Evolutionary conservation across 2,329 filamentous ascomycete genomes (phyloP).

Genomic region (Ustilaginoidea virens): DNA sequence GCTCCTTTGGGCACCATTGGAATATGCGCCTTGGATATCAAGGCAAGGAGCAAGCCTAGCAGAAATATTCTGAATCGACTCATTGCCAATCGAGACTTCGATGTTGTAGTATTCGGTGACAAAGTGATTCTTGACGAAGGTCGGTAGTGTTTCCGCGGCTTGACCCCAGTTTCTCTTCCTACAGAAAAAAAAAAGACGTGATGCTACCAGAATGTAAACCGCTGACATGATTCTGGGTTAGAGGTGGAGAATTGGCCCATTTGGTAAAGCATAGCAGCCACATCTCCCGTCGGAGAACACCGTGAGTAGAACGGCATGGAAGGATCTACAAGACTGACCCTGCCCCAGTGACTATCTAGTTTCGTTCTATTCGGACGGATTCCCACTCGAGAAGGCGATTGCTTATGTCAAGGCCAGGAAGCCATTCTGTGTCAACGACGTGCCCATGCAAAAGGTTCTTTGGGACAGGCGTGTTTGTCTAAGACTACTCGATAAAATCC

Average conservation of each 20-base stretch:
- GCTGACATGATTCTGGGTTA: constrained; percentile 13
- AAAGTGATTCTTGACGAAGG: constrained; percentile 95
- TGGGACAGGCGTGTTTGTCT: constrained; percentile 92
- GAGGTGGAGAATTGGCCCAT: constrained; percentile 92
- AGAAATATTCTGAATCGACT: constrained; percentile 89
- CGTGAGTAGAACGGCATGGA: constrained; percentile 16
- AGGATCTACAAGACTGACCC: constrained; percentile 4
- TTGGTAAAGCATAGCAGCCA: constrained; percentile 32
- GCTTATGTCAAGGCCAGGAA: constrained; percentile 86
- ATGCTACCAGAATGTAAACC: not conserved
- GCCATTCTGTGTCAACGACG: constrained; percentile 93
- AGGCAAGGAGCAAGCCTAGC: constrained; percentile 92
- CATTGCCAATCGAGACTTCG: constrained; percentile 82
- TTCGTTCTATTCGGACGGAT: constrained; percentile 96
- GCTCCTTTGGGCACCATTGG: constrained; percentile 59
- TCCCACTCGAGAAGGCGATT: constrained; percentile 92
- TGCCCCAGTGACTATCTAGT: constrained; percentile 67
- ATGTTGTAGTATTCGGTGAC: constrained; percentile 95
- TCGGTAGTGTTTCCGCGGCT: too few species aligned
- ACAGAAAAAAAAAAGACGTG: constrained; percentile 1
- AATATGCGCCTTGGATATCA: constrained; percentile 88
- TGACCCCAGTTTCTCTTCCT: not conserved
- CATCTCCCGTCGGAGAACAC: constrained; percentile 18
- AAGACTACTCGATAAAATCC: constrained; percentile 72
- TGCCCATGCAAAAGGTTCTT: constrained; percentile 91